Evolutionary conservation across 768 basidiomycete genomes (phyloP), one percentile per base, ranked within the genome.

Genomic region (Boletus tylopilopsis): DNA sequence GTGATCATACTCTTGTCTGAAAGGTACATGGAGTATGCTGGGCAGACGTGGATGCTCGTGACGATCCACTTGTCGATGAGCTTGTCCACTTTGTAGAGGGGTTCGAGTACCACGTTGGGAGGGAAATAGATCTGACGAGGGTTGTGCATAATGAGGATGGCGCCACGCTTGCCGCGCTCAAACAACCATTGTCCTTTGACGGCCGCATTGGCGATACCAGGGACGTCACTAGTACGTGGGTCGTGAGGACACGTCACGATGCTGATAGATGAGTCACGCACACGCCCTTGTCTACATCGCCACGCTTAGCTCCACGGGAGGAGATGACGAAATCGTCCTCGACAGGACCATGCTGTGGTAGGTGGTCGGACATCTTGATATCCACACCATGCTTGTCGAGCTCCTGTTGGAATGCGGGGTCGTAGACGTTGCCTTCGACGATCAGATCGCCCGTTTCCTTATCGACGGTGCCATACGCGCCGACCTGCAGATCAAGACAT

Each of bases 401-500:
- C 8, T 55, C 53, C 2, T 42, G 19, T 19, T 62, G 63, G 13
- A 54, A 60, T 1, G 49, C 37, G 0, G 54, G 32, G 12, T 69
- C 67, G 16, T 71, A 71, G 42, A 71, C 58, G 27, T 68, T 72
- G 4, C 70, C 70, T 23, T 71, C 64, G 15, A 58, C 55, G 5
- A 58, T 48, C n/a, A 73, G 54, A 21, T 60, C 43, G 4, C 71
- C 71, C 0, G 63, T 66, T 6, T 62, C 58, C 32, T 45, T 59
- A 36, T 73, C 58, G 37, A 73, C 27, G 15, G 32, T 56, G 19
- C 71, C 71, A 47, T 69, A 73, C n/a, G 66, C 46, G 23, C 71
- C 71, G 12, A 72, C 68, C 71, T 71, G 40, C 9, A 9, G 13
- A 37, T 9, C 36, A 21, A 39, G 42, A 41, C 2, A 19, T 2